Evolutionary conservation across 2,329 filamentous ascomycete species (phyloP), one percentile per base, ranked within the genome.

Genomic region (Talaromyces sp.): DNA sequence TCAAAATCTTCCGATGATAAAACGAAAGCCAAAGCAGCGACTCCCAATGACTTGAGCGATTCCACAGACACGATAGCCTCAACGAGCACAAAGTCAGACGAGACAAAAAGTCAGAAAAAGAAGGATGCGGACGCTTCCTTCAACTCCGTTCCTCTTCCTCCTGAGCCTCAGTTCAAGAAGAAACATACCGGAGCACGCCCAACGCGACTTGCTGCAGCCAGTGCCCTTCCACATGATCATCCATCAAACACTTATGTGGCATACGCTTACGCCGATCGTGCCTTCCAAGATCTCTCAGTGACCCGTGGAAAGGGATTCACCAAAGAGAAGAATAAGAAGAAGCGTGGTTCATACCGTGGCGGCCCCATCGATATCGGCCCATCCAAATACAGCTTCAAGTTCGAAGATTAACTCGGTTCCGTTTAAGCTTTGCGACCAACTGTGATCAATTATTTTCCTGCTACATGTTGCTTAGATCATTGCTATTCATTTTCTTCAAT

Each of bases 281-380:
- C 96, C 9, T 91, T 93, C 74, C 86, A 92, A 70, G 93, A 97
- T 75, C 82, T 99, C 68, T 91, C 93, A 58, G 86, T 97, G 45
- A 98, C 94, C 37, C 92, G 90, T 76, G 95, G 95, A 73, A 98
- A 97, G 82, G 93, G 92, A 3, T 99, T 99, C 81, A 98, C 94
- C 66, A 99, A 99, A 84, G 95, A 98, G 83, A 99, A 99, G 88
- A 99, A 99, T 82, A 99, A 99, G 85, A 95, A 93, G 85, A 93
- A 93, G 85, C 85, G 88, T 71, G 95, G 95, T 60, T 92, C 90
- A 70, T 99, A 97, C 84, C 88, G 90, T 57, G 95, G 95, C 52
- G 95, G 95, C 7, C 79, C 85, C 61, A 96, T 99, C 72, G 93
- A 99, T 75, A 90, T 94, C 62, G 80, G 84, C 14, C 88, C 89